Evolutionary conservation across 2,329 filamentous ascomycete genomes (phyloP).

Genomic region (Calonectria montana): DNA sequence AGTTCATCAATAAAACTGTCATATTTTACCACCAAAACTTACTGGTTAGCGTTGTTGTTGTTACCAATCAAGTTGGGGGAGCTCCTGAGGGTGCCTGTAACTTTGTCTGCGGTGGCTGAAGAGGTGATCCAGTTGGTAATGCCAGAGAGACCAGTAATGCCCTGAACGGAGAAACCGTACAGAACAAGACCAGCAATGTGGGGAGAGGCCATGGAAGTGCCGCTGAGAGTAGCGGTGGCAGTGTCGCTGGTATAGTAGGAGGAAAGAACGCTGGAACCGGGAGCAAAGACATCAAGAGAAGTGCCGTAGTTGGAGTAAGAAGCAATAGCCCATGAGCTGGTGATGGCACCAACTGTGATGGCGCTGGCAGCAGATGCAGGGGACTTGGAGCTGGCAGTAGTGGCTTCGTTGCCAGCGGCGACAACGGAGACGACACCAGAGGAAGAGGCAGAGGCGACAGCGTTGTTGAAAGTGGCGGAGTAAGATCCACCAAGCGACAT

Average conservation of each 20-base stretch:
- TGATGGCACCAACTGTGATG: constrained; percentile 51
- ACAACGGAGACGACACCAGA: constrained; percentile 63
- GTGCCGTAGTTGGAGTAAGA: constrained; percentile 64
- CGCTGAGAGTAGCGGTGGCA: constrained; percentile 62
- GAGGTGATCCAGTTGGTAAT: constrained; percentile 56
- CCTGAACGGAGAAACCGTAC: constrained; percentile 59
- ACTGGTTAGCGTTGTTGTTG: constrained; percentile 56
- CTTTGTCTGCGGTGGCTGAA: constrained; percentile 54
- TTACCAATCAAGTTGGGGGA: constrained; percentile 62
- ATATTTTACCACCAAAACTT: constrained; percentile 10
- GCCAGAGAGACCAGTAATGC: constrained; percentile 45
- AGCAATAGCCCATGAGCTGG: constrained; percentile 52
- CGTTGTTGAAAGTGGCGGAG: constrained; percentile 61
- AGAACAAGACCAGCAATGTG: constrained; percentile 69
- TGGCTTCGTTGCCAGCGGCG: constrained; percentile 65
- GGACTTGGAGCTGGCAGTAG: constrained; percentile 39
- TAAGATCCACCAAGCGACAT: constrained; percentile 65
- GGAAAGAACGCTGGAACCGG: constrained; percentile 59
- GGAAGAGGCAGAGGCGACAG: constrained; percentile 57
- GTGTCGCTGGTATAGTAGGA: constrained; percentile 59
- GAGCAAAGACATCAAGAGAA: constrained; percentile 62
- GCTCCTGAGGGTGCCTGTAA: constrained; percentile 52
- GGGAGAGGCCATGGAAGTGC: constrained; percentile 74
- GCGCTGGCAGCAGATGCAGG: constrained; percentile 47
- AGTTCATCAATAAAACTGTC: neutral